Evolutionary conservation across 345 rosid genomes (phyloP).

Genomic region (Murraya koenigii): DNA sequence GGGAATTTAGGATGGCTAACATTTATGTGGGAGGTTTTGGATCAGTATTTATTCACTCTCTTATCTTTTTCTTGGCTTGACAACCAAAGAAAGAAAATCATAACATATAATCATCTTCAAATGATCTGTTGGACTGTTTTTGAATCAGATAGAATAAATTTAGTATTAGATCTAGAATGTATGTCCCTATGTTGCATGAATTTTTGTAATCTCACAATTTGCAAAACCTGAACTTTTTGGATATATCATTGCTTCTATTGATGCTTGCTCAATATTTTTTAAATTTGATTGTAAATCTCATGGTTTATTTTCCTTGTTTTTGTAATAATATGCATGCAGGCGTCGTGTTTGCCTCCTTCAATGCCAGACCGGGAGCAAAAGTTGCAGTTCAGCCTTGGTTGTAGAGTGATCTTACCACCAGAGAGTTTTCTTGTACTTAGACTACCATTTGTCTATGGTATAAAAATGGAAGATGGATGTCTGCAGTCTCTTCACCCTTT

Average conservation of each 20-base stretch:
- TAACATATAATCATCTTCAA: neutral
- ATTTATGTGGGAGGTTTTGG: neutral
- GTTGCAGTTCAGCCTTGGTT: slow-evolving; percentile 64
- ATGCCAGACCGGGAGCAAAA: slow-evolving; percentile 45
- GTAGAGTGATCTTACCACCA: slow-evolving; percentile 69
- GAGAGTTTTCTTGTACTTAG: slow-evolving; percentile 74
- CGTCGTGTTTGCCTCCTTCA: slow-evolving; percentile 56
- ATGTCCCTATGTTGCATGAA: neutral
- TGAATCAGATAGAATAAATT: neutral
- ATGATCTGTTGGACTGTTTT: neutral
- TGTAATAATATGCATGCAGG: slow-evolving; percentile 34
- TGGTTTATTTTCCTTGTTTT: slow-evolving; percentile 2
- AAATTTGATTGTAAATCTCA: neutral
- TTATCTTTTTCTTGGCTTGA: neutral
- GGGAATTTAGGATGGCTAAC: neutral
- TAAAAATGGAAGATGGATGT: slow-evolving; percentile 49
- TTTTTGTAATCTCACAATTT: neutral
- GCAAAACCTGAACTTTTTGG: neutral
- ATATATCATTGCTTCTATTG: neutral
- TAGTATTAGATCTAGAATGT: neutral
- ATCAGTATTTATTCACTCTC: neutral
- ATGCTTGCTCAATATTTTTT: neutral
- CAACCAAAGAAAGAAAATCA: neutral
- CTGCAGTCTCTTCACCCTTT: slow-evolving; percentile 57
- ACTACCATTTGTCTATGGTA: slow-evolving; percentile 81